These are phyloP conservation scores for Alternaria ventricosa DNA, from an alignment of 2,329 filamentous ascomycete species.

Conservation along the genomic window DNA sequence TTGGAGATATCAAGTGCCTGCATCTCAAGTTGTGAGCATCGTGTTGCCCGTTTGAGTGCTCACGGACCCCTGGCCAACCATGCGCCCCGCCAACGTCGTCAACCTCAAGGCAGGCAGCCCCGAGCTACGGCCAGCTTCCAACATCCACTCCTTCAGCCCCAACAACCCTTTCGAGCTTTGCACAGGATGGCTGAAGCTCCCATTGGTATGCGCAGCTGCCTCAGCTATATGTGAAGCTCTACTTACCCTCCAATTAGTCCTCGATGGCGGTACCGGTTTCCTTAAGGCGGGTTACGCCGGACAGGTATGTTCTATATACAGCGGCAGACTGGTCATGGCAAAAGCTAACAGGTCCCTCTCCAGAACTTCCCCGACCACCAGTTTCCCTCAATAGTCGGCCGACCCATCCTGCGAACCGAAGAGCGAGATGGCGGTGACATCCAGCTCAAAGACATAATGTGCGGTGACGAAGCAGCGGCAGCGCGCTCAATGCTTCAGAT, in stretches of 20 bases:
- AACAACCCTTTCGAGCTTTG: conserved; percentile 21
- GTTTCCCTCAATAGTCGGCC: conserved; percentile 97
- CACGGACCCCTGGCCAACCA: conserved; percentile 31
- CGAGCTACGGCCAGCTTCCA: conserved; percentile 19
- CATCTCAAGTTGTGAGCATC: conserved; percentile 9
- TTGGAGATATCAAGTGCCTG: neutral
- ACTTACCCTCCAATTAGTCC: conserved; percentile 67
- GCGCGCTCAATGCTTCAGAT: conserved; percentile 98
- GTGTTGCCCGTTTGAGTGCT: conserved; percentile 23
- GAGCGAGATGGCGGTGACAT: conserved; percentile 76
- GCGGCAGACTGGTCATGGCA: neutral
- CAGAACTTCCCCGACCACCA: conserved; percentile 99
- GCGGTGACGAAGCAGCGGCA: conserved; percentile 95
- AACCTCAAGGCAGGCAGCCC: conserved; percentile 24
- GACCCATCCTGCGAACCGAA: conserved; percentile 95
- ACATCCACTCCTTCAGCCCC: conserved; percentile 13
- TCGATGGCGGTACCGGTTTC: conserved; percentile 99
- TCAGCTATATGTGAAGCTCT: conserved; percentile 12
- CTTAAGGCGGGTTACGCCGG: conserved; percentile 99
- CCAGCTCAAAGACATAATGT: conserved; percentile 98
- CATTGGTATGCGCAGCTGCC: conserved; percentile 51
- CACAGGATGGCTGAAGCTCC: conserved; percentile 56
- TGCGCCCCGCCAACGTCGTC: conserved; percentile 40
- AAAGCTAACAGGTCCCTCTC: conserved; percentile 11
- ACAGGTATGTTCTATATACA: conserved; percentile 62